Conservation (phyloP, 805 yeast species). For the Cyberlindnera meyerae region DNA sequence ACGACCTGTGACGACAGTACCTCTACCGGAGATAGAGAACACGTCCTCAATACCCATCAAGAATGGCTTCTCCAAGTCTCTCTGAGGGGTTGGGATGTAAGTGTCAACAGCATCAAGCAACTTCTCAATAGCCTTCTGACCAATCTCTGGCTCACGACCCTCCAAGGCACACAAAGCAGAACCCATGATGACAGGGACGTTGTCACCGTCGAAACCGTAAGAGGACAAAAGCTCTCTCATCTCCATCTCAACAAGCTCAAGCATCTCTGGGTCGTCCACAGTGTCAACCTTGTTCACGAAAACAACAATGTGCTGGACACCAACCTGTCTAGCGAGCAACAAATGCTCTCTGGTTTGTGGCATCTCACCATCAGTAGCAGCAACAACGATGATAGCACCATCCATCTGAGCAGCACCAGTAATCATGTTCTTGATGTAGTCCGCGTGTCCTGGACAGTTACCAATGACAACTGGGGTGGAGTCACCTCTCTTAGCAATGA, state of each 20-base stretch:
- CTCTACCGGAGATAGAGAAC: constrained; percentile 98
- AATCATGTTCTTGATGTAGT: constrained; percentile 97
- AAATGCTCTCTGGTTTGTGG: constrained; percentile 99
- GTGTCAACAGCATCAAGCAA: constrained; percentile 90
- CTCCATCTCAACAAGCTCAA: constrained; percentile 99
- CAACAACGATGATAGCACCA: constrained; percentile 98
- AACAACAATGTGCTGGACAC: constrained; percentile 96
- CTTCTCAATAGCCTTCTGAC: constrained; percentile 75
- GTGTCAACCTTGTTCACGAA: constrained; percentile 98
- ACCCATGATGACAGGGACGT: constrained; percentile 97
- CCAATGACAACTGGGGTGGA: not conserved
- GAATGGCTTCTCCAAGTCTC: constrained; percentile 96
- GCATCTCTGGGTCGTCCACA: constrained; percentile 97
- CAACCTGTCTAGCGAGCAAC: constrained; percentile 98
- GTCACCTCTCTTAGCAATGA: constrained; percentile 1
- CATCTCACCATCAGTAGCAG: constrained; percentile 99
- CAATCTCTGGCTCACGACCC: constrained; percentile 84
- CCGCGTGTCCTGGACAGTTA: constrained; percentile 90
- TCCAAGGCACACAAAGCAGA: constrained; percentile 97
- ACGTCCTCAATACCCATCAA: constrained; percentile 96
- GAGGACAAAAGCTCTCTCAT: constrained; percentile 92
- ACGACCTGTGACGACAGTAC: constrained; percentile 98
- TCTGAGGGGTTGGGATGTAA: constrained; percentile 91
- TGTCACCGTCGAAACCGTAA: constrained; percentile 97
- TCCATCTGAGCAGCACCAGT: constrained; percentile 99